A percentile compares a stretch with the other conserved stretches of the same genome.
These are phyloP conservation scores for Neurospora pannonica DNA, from an alignment of 495 filamentous ascomycete species.

Conservation along the genomic window DNA sequence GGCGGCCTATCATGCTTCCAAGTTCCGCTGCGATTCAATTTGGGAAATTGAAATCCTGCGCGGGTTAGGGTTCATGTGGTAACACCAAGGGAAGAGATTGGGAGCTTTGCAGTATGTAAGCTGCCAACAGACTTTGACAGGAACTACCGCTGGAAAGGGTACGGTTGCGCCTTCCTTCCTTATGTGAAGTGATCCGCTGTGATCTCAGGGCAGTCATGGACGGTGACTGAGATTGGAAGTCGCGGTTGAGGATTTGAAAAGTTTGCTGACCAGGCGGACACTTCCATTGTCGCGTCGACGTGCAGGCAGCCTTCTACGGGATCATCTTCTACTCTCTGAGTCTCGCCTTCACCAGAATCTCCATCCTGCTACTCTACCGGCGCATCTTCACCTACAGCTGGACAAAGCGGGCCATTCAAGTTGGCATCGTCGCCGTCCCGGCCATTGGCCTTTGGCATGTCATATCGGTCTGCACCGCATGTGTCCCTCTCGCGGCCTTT, in stretches of 20 bases:
- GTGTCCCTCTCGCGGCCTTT: conserved; percentile 20
- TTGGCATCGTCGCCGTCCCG: conserved; percentile 14
- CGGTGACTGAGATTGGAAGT: too few species aligned
- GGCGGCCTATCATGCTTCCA: background rate
- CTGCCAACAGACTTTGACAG: background rate
- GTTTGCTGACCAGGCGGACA: too few species aligned
- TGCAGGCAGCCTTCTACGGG: conserved; percentile 17
- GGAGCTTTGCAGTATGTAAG: too few species aligned
- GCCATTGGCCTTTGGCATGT: conserved; percentile 18
- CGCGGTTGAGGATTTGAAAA: too few species aligned
- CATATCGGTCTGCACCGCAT: conserved; percentile 16
- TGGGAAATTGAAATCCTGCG: background rate
- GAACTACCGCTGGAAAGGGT: too few species aligned
- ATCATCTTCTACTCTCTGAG: conserved; percentile 21
- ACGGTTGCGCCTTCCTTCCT: too few species aligned
- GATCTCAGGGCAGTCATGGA: too few species aligned
- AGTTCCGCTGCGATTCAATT: background rate
- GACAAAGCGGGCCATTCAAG: conserved; percentile 14
- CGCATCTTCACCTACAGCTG: conserved; percentile 24
- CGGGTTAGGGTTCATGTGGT: background rate
- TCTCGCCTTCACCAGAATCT: conserved; percentile 20
- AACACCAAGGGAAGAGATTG: background rate
- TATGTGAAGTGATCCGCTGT: too few species aligned
- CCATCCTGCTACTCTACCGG: conserved; percentile 20
- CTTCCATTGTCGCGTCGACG: too few species aligned